phyloP scores from a whole-genome alignment of 805 yeast genomes.

The Saturnispora saitoi region DNA sequence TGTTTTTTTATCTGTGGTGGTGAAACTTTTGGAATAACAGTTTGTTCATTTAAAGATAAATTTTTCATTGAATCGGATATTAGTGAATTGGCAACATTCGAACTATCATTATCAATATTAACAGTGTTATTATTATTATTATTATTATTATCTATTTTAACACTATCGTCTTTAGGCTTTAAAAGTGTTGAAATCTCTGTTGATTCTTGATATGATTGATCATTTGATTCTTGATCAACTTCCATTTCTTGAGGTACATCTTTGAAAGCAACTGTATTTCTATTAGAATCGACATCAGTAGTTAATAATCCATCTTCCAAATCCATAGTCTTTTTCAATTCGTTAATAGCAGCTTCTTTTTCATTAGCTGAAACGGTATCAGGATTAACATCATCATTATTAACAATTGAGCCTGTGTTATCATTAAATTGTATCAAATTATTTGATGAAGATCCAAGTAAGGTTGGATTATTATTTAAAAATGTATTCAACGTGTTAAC shows the following conservation, averaged over 20 bases:
- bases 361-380: constrained; percentile 5
- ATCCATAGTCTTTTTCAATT: constrained; percentile 7
- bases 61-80: constrained; percentile 6
- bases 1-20: background rate
- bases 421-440: background rate
- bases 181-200: background rate
- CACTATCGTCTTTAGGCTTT: background rate
- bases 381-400: background rate
- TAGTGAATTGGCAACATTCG: background rate
- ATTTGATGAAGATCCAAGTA: background rate
- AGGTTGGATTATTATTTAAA: constrained; percentile 6
- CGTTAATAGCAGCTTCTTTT: constrained; percentile 9
- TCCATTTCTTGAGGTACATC: background rate
- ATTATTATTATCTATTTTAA: background rate
- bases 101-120: background rate
- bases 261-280: background rate
- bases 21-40: background rate
- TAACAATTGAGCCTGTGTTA: background rate
- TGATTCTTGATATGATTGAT: background rate
- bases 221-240: background rate
- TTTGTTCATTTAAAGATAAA: background rate
- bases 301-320: constrained; percentile 1
- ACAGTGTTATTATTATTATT: background rate
- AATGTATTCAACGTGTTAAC: constrained; percentile 21
- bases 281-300: background rate